A percentile compares a stretch with the other conserved stretches of the same genome.
These are phyloP conservation scores for Chrysanthemum makinoi DNA, from an alignment of 129 eudicot genomes.

Conservation along the genomic window DNA sequence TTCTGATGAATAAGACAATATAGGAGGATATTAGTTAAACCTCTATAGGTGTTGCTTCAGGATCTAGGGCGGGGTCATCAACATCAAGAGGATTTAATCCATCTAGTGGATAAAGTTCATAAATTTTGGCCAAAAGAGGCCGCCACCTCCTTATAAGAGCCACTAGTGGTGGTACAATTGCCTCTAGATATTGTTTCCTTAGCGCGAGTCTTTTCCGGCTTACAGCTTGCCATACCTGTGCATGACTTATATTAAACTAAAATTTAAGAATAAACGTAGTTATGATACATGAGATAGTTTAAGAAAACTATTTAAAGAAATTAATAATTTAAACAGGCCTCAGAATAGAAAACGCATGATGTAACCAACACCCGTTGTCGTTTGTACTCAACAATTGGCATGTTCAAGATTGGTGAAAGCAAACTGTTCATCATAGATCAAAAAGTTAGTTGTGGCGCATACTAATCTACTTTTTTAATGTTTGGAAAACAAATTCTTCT, in stretches of 20 bases:
- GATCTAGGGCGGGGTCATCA: slow-evolving; percentile 74
- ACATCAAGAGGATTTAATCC: slow-evolving; percentile 72
- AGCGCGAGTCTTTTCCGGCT: slow-evolving; percentile 60
- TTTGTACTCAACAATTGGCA: slow-evolving; percentile 81
- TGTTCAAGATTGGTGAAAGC: slow-evolving; percentile 79
- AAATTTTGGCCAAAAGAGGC: slow-evolving; percentile 79
- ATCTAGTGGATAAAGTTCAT: slow-evolving; percentile 75
- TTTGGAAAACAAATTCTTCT: neutral
- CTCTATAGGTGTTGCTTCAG: slow-evolving; percentile 80
- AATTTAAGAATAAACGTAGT: slow-evolving; percentile 3
- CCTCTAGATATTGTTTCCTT: slow-evolving; percentile 78
- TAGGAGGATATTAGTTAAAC: slow-evolving; percentile 28
- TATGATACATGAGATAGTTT: neutral
- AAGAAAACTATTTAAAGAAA: neutral
- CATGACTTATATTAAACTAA: slow-evolving; percentile 1
- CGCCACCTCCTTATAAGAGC: slow-evolving; percentile 80
- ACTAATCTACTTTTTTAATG: neutral
- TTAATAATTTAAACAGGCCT: slow-evolving; percentile 39
- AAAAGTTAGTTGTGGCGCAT: slow-evolving; percentile 12
- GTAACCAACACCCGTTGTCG: slow-evolving; percentile 91
- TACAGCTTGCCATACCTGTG: slow-evolving; percentile 88
- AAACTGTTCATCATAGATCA: slow-evolving; percentile 56
- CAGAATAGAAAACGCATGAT: slow-evolving; percentile 79
- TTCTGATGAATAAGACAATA: neutral
- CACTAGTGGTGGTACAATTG: slow-evolving; percentile 79